These are phyloP conservation scores for Fusarium succisae DNA, from an alignment of 2,329 filamentous ascomycete genomes.

Conservation along the genomic window DNA sequence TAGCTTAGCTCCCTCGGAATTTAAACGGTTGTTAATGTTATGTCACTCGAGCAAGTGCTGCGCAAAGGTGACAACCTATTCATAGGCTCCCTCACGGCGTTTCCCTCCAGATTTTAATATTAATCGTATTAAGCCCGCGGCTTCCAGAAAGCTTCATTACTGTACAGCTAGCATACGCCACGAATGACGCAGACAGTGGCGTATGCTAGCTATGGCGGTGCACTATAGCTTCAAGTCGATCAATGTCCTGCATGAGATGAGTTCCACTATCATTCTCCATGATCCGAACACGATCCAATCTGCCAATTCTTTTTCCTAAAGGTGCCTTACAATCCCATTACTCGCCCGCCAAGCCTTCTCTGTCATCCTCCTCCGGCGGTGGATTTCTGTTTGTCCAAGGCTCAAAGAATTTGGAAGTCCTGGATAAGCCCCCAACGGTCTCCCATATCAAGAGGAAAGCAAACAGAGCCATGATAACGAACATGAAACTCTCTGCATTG, in stretches of 20 bases:
- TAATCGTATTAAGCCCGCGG: background rate
- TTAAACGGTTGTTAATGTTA: background rate
- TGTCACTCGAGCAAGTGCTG: background rate
- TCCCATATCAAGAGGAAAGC: constrained; percentile 56
- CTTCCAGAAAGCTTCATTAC: background rate
- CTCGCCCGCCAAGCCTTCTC: constrained; percentile 20
- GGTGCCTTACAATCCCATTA: background rate
- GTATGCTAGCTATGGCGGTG: constrained; percentile 3
- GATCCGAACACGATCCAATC: background rate
- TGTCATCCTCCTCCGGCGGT: constrained; percentile 40
- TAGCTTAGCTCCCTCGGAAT: background rate
- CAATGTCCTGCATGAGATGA: background rate
- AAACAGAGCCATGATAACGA: constrained; percentile 54
- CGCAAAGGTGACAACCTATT: background rate
- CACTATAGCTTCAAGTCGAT: background rate
- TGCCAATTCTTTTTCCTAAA: background rate
- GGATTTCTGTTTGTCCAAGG: constrained; percentile 46
- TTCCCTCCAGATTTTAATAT: background rate
- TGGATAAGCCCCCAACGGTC: constrained; percentile 50
- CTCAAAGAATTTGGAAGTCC: constrained; percentile 45
- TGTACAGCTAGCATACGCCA: constrained; percentile 15
- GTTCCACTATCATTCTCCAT: background rate
- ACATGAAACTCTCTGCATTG: constrained; percentile 49
- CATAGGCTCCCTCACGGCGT: constrained; percentile 14
- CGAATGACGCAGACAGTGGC: constrained; percentile 21